Evolutionary conservation across 2,329 filamentous ascomycete species (phyloP).

Genomic region (Epichloe typhina): DNA sequence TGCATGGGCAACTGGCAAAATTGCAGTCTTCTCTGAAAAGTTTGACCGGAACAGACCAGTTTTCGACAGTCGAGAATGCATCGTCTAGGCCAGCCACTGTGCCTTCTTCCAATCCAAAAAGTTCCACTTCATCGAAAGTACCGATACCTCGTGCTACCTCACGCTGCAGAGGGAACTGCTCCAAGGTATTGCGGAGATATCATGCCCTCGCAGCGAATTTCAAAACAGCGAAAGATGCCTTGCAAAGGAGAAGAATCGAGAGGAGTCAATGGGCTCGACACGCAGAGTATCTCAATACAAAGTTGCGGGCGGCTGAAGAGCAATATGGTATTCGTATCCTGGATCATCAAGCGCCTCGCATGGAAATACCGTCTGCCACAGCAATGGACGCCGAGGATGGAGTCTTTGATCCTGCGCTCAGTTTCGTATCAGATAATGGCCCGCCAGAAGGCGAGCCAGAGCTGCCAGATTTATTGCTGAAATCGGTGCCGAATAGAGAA

Average conservation of each 20-base stretch:
- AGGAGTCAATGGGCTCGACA: constrained; percentile 33
- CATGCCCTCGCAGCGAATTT: constrained; percentile 27
- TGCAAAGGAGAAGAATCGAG: constrained; percentile 27
- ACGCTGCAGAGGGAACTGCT: constrained; percentile 16
- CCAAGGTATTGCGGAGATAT: constrained; percentile 26
- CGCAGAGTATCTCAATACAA: constrained; percentile 28
- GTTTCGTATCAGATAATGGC: constrained; percentile 1
- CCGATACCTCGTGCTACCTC: constrained; percentile 12
- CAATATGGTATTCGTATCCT: constrained; percentile 21
- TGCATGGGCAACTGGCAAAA: constrained; percentile 23
- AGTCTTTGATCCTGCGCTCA: not conserved
- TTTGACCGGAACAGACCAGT: not conserved
- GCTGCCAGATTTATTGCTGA: not conserved
- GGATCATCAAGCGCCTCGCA: constrained; percentile 4
- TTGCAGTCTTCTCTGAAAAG: not conserved
- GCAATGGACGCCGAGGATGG: constrained; percentile 3
- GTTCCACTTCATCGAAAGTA: not conserved
- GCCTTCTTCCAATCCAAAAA: not conserved
- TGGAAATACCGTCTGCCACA: constrained; percentile 2
- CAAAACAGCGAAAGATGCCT: constrained; percentile 25
- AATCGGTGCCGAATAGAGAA: not conserved
- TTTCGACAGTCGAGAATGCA: not conserved
- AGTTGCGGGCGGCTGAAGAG: constrained; percentile 29
- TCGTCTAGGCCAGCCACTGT: not conserved
- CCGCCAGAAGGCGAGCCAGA: constrained; percentile 1